Percentiles rank a stretch among this genome's conserved stretches.
These are phyloP conservation scores for Syncephalis plumigaleata DNA, from an alignment of 371 early-diverging fungal species.

Conservation along the genomic window DNA sequence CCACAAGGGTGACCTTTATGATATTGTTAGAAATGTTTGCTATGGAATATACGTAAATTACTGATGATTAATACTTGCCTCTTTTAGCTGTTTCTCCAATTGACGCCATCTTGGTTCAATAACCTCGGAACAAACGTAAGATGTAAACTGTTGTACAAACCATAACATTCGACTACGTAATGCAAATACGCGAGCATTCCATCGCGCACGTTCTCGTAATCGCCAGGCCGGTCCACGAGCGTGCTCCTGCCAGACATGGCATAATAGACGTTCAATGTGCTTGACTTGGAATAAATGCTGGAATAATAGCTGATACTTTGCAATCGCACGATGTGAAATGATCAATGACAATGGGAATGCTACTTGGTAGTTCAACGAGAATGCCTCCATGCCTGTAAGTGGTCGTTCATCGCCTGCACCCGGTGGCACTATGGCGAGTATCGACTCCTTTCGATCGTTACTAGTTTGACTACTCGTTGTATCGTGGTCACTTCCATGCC, in stretches of 20 bases:
- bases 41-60: background rate
- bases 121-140: conserved; percentile 73
- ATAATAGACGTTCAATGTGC: conserved; percentile 62
- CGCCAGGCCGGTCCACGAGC: conserved; percentile 5
- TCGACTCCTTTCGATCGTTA: no score
- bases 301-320: conserved; percentile 83
- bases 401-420: no score
- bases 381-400: conserved; percentile 47
- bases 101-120: conserved; percentile 72
- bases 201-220: conserved; percentile 9
- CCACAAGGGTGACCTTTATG: conserved; percentile 46
- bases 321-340: conserved; percentile 57
- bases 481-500: conserved; percentile 1
- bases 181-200: conserved; percentile 41
- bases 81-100: conserved; percentile 36
- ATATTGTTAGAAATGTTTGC: background rate
- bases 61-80: conserved; percentile 8
- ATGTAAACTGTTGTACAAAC: conserved; percentile 74
- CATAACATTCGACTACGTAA: conserved; percentile 63
- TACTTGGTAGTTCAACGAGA: conserved; percentile 56
- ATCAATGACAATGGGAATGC: conserved; percentile 80
- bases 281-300: conserved; percentile 75
- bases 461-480: background rate
- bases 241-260: conserved; percentile 52
- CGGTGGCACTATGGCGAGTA: no score